Evolutionary conservation across 1,284 basidiomycete genomes (phyloP), one percentile per base, ranked within the genome.

Genomic region (Pascua sp.): DNA sequence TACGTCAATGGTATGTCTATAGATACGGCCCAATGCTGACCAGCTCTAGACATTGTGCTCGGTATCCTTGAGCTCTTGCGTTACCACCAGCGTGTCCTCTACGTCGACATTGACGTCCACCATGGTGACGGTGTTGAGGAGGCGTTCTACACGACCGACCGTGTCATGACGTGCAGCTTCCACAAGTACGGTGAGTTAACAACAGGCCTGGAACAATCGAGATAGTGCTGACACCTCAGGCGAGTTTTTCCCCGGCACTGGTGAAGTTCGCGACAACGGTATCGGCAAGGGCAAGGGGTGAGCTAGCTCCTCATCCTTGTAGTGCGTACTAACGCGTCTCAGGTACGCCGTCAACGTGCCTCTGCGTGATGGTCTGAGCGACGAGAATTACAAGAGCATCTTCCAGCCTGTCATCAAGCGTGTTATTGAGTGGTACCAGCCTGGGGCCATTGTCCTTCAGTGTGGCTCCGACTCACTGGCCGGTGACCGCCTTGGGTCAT

Each of bases 51-150:
- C 75, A 98, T 98, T 64, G 96, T 99, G 2, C 83, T 99, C 12
- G 96, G 95, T 8, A 96, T 98, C 60, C 82, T 99, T 37, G 96
- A 99, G 72, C 82, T 99, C 11, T 80, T 97, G 47, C 82, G 93
- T 64, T 98, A 98, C 75, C 94, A 98, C 71, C 85, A 86, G 17
- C 85, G 96, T 41, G 96, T 99, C 7, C 81, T 99, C 36, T 99
- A 99, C 78, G 93, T 99, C 68, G 96, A 99, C 72, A 96, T 98
- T 61, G 96, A 99, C 71, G 91, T 97, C 0, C 96, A 99, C 75
- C 96, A 99, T 66, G 96, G 96, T 15, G 96, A 99, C 76, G 96
- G 96, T 45, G 96, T 99, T 9, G 96, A 99, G 75, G 96, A 98
- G 77, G 96, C 96, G 0, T 99, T 99, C 76, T 98, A 98, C 76